Evolutionary conservation across 1,284 basidiomycete genomes (phyloP).

Genomic region (Naganishia sp.): DNA sequence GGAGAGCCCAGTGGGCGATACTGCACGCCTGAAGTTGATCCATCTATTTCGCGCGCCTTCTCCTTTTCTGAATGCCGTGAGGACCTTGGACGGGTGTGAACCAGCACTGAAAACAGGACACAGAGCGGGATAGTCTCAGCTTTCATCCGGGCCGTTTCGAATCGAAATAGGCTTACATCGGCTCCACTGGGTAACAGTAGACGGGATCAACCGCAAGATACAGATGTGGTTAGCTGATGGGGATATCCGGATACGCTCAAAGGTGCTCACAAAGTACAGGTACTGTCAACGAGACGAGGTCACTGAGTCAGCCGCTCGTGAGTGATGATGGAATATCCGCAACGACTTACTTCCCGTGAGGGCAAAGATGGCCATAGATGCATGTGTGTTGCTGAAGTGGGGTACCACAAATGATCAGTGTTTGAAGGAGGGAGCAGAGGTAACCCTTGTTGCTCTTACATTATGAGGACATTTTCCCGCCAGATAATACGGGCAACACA

Average conservation of each 20-base stretch:
- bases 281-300: neutral
- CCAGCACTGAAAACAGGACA: conserved; percentile 5
- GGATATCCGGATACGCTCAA: no score
- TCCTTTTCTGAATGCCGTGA: conserved; percentile 17
- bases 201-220: neutral
- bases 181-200: neutral
- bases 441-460: neutral
- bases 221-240: neutral
- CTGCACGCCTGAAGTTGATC: neutral
- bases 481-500: conserved; percentile 30
- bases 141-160: neutral
- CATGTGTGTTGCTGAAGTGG: conserved; percentile 22
- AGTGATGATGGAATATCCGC: neutral
- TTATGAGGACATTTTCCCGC: conserved; percentile 19
- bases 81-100: conserved; percentile 21
- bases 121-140: neutral
- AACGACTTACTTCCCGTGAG: conserved; percentile 8
- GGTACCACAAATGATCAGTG: neutral
- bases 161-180: neutral
- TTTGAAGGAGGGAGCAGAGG: no score
- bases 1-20: neutral
- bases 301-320: neutral
- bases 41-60: conserved; percentile 18
- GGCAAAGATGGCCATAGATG: conserved; percentile 29
- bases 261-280: conserved; percentile 25